phyloP scores from a whole-genome alignment of 2,329 filamentous ascomycete genomes.

The Pseudogymnoascus sp. region DNA sequence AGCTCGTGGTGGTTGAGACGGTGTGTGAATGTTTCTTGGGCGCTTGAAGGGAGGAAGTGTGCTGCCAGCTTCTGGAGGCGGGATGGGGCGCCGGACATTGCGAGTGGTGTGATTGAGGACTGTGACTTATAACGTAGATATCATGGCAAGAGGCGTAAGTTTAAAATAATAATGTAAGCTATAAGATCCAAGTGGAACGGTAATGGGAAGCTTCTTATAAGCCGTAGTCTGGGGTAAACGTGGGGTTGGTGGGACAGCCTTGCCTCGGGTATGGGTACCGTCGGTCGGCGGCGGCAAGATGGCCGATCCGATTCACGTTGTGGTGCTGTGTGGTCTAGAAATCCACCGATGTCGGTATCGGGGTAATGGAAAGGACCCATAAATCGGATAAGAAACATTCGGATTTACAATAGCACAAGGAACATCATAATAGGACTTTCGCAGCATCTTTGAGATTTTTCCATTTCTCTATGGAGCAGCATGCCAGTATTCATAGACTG shows the following conservation, averaged over 20 bases:
- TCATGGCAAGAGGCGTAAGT: background rate
- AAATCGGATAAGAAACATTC: constrained; percentile 8
- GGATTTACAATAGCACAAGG: background rate
- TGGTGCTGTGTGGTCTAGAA: background rate
- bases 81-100: constrained; percentile 37
- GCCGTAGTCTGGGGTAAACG: background rate
- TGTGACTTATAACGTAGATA: background rate
- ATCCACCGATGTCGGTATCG: background rate
- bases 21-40: constrained; percentile 20
- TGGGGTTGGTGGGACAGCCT: constrained; percentile 1
- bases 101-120: background rate
- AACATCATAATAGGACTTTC: constrained; percentile 15
- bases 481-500: constrained; percentile 26
- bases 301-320: background rate
- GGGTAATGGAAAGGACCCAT: background rate
- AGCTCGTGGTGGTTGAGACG: constrained; percentile 60
- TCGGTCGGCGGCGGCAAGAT: background rate
- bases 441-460: constrained; percentile 23
- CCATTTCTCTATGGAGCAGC: constrained; percentile 27
- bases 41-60: constrained; percentile 38
- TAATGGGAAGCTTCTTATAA: background rate
- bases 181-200: background rate
- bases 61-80: constrained; percentile 51
- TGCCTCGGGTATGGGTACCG: constrained; percentile 6
- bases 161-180: background rate